phyloP scores from a whole-genome alignment of 2,329 filamentous ascomycete genomes.

The Alternaria gaisen region DNA sequence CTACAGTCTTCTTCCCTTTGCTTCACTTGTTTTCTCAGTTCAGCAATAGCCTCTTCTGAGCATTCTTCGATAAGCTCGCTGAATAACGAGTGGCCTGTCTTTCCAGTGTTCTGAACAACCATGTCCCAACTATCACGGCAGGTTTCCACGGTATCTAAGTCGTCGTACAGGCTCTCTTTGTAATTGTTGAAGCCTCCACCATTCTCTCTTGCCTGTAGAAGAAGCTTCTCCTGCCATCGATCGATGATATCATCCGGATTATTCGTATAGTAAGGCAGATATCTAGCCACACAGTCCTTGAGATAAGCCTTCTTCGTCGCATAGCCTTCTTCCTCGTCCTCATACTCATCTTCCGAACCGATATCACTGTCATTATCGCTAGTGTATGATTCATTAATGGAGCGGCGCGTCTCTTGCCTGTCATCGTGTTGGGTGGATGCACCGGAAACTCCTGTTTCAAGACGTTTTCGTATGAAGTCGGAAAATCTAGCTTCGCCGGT shows the following conservation, averaged over 20 bases:
- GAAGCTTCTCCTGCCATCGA: neutral
- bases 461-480: neutral
- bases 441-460: neutral
- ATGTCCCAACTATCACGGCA: neutral
- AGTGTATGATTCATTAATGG: neutral
- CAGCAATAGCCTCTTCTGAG: neutral
- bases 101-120: neutral
- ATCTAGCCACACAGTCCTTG: neutral
- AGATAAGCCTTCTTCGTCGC: neutral
- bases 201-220: neutral
- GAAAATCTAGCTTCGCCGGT: neutral
- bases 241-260: neutral
- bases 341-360: neutral
- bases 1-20: neutral
- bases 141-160: neutral
- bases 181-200: neutral
- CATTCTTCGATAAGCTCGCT: neutral
- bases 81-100: neutral
- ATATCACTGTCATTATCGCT: neutral
- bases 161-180: neutral
- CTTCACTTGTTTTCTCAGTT: neutral
- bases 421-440: neutral
- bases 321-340: neutral
- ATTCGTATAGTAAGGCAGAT: neutral
- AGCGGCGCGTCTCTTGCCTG: neutral